These are phyloP conservation scores for Henckelia pumila DNA, from an alignment of 257 asterid genomes.

Conservation along the genomic window DNA sequence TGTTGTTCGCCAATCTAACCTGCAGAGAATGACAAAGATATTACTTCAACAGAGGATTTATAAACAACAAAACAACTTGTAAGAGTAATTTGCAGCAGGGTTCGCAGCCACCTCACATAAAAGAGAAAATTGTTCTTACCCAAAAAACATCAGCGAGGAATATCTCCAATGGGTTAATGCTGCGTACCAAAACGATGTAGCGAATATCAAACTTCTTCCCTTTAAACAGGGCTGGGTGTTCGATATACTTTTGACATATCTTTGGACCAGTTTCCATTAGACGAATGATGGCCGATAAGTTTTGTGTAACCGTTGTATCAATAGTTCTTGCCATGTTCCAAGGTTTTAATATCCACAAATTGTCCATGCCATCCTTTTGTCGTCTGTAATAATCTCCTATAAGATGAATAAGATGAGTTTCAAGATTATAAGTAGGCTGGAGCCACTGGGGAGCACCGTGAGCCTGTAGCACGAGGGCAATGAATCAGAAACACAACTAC, in stretches of 20 bases:
- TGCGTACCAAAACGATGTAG: conserved; percentile 74
- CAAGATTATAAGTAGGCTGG: conserved; percentile 95
- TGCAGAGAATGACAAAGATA: conserved; percentile 32
- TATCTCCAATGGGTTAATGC: conserved; percentile 77
- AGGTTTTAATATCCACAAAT: conserved; percentile 93
- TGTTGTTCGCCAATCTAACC: conserved; percentile 90
- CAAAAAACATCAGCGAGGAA: conserved; percentile 82
- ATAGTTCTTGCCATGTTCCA: conserved; percentile 99
- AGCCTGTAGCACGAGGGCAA: conserved; percentile 47
- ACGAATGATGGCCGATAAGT: conserved; percentile 79
- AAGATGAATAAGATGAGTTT: conserved; percentile 78
- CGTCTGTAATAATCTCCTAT: conserved; percentile 71
- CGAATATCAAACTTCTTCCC: conserved; percentile 96
- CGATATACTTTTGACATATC: conserved; percentile 93
- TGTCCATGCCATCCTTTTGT: conserved; percentile 60
- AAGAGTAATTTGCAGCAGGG: too few relatives aligned
- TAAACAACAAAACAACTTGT: background rate
- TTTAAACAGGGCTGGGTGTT: conserved; percentile 82
- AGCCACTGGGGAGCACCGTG: conserved; percentile 87
- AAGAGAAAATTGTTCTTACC: conserved; percentile 45
- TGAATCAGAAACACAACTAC: conserved; percentile 27
- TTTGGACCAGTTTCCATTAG: conserved; percentile 99
- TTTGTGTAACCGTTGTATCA: conserved; percentile 79
- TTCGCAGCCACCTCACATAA: conserved; percentile 7
- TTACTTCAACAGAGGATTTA: conserved; percentile 19